These are phyloP conservation scores for Bipolaris bicolor DNA, from an alignment of 2,329 filamentous ascomycete species.

Conservation along the genomic window DNA sequence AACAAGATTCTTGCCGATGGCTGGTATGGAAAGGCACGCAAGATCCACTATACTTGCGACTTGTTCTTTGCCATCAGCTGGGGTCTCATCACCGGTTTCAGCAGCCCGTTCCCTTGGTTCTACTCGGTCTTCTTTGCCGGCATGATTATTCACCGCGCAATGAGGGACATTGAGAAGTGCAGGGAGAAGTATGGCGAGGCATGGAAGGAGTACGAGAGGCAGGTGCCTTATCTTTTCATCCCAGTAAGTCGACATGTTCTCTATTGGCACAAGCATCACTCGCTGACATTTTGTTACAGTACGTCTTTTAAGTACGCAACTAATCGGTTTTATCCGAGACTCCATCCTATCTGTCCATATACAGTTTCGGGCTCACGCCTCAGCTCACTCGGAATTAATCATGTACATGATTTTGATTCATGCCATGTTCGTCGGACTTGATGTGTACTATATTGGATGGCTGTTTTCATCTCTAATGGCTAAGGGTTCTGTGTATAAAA, in stretches of 20 bases:
- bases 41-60: conserved; percentile 83
- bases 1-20: conserved; percentile 82
- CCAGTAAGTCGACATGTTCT: conserved; percentile 54
- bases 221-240: conserved; percentile 85
- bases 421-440: not conserved
- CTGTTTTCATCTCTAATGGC: conserved; percentile 13
- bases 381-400: not conserved
- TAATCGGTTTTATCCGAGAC: not conserved
- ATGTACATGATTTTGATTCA: not conserved
- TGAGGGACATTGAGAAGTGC: conserved; percentile 77
- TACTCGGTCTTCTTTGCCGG: conserved; percentile 79
- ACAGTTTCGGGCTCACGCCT: not conserved
- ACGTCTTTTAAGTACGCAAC: conserved; percentile 4
- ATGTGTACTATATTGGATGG: conserved; percentile 7
- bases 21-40: conserved; percentile 77
- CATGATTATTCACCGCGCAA: conserved; percentile 82
- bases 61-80: conserved; percentile 77
- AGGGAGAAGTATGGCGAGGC: conserved; percentile 79
- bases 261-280: no score
- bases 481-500: not conserved
- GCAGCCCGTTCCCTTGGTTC: conserved; percentile 86
- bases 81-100: conserved; percentile 82
- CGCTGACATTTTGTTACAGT: not conserved
- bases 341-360: not conserved
- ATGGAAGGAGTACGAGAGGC: conserved; percentile 80